phyloP scores from a whole-genome alignment of 108 stramenopile genomes.

The Aurantiochytrium sp. region DNA sequence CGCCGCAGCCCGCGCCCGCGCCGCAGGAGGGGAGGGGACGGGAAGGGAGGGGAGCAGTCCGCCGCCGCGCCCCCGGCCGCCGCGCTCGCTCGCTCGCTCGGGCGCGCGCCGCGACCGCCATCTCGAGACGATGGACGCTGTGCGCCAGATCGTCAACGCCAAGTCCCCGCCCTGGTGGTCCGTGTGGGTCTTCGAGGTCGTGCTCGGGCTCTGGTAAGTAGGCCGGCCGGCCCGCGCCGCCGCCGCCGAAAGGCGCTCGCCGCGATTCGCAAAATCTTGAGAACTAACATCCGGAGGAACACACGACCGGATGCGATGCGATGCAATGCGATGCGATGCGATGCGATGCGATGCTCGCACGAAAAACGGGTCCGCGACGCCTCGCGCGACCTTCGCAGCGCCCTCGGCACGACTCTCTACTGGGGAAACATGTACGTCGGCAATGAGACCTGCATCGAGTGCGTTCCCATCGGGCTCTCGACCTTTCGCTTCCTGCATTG shows the following conservation, averaged over 20 bases:
- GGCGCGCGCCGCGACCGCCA: no score
- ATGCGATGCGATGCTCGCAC: background rate
- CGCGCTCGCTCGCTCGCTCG: no score
- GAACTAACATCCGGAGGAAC: background rate
- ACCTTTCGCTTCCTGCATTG: constrained; percentile 4
- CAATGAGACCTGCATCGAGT: constrained; percentile 7
- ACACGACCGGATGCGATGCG: background rate
- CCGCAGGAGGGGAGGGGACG: no score
- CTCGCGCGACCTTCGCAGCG: background rate
- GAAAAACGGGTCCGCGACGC: no score
- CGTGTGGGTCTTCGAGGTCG: background rate
- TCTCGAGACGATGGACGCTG: background rate
- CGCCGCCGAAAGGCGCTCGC: background rate
- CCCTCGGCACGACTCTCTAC: background rate
- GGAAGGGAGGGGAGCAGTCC: no score
- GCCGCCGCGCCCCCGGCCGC: no score
- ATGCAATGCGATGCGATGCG: background rate
- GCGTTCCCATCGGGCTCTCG: background rate
- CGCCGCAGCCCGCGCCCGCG: no score
- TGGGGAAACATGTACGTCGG: background rate
- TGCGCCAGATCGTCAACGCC: background rate
- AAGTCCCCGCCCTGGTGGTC: background rate
- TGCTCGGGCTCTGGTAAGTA: background rate
- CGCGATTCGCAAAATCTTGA: background rate
- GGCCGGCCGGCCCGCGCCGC: background rate